Evolutionary conservation across 345 rosid species (phyloP), one percentile per base, ranked within the genome.

Genomic region (Kernera saxatilis): DNA sequence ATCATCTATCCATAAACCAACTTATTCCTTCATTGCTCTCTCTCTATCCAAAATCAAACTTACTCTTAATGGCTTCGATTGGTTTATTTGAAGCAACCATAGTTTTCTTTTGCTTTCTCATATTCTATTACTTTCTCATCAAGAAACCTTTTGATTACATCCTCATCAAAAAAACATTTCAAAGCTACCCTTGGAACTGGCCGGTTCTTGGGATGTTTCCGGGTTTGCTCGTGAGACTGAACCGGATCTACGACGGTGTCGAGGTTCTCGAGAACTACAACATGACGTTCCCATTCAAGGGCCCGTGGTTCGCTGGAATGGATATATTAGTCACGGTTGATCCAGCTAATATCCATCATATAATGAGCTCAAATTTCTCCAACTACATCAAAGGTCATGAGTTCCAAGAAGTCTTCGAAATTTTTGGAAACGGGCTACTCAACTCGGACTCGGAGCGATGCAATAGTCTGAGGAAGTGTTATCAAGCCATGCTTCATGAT

Each of bases 201-300:
- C 81, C 48, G 67, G 75, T 35, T 59, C 66, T 58, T 26, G 81
- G 74, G 14, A 69, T 73, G 76, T 5, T 69, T 4, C 81, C 61
- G 0, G 50, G 29, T 22, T 1, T 39, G 15, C 44, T 77, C 29
- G 25, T 70, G 49, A 36, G 23, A 10, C 18, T 70, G 11, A n/a
- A 45, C 27, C 37, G 57, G 12, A 15, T 58, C 58, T 36, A n/a
- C 7, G 64, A 14, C 21, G 7, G 8, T 17, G 15, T 68, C 3
- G 65, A 73, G 67, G 1, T 45, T 67, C 61, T 72, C 14, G 53
- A 50, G 18, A 37, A 39, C 37, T 30, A 41, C 10, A 44, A 53
- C 14, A 30, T 72, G 15, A 73, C 77, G 3, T 62, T 73, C 25
- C 12, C 18, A 7, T 69, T 73, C 62, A 55, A 56, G 56, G 74